A percentile compares a stretch with the other conserved stretches of the same genome.
Conservation (phyloP, 768 basidiomycete species). For the Daedaleopsis nitida region DNA sequence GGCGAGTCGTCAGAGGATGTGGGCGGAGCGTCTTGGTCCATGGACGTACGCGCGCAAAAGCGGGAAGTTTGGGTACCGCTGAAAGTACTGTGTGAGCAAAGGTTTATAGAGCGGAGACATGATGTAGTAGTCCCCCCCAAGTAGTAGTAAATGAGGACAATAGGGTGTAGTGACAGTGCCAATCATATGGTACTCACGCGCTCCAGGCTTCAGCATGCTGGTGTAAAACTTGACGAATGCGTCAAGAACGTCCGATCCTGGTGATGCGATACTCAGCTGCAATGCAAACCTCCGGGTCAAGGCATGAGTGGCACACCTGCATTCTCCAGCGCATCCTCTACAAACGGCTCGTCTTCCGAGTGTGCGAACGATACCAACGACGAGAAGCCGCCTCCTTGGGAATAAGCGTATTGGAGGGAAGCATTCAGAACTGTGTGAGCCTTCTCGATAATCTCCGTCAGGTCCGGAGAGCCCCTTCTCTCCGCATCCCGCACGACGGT, state of each 20-base stretch:
- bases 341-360: constrained; percentile 18
- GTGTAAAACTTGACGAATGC: constrained; percentile 12
- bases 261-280: neutral
- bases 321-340: constrained; percentile 15
- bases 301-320: constrained; percentile 1
- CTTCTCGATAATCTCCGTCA: constrained; percentile 6
- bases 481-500: constrained; percentile 18
- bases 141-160: neutral
- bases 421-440: constrained; percentile 15
- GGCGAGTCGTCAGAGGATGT: constrained; percentile 33
- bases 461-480: neutral
- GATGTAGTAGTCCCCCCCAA: constrained; percentile 14
- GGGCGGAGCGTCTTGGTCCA: constrained; percentile 30
- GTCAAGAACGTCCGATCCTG: constrained; percentile 17
- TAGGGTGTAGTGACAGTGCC: too few species aligned
- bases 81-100: neutral
- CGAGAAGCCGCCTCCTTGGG: constrained; percentile 11
- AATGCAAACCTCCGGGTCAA: neutral
- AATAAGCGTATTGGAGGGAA: constrained; percentile 17
- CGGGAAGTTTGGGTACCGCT: constrained; percentile 9
- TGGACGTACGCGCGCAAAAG: constrained; percentile 14
- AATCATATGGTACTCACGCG: constrained; percentile 5
- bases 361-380: constrained; percentile 16
- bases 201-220: constrained; percentile 10
- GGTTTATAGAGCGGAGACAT: neutral